Percentiles rank a stretch among this genome's conserved stretches.
These are phyloP conservation scores for Chloranthus sessilifolius DNA, from an alignment of 164 flowering plant genomes.

Conservation along the genomic window DNA sequence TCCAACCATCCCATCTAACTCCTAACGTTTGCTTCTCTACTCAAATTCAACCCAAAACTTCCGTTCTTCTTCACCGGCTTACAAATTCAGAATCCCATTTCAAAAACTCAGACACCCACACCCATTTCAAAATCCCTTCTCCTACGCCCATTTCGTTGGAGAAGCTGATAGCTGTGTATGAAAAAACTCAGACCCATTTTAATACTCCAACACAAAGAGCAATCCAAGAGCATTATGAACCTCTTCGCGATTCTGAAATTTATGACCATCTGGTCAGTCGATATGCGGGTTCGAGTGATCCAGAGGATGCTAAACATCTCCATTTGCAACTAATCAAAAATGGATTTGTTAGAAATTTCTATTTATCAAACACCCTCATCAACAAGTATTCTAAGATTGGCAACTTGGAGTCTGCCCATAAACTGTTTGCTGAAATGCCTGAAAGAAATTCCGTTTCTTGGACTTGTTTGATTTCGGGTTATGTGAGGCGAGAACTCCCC, in stretches of 20 bases:
- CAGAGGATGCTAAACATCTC: slow-evolving; percentile 36
- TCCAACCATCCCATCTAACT: background rate
- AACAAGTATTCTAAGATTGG: slow-evolving; percentile 43
- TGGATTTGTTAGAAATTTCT: slow-evolving; percentile 47
- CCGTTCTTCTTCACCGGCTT: too few species aligned
- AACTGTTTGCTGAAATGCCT: slow-evolving; percentile 72
- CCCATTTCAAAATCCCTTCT: background rate
- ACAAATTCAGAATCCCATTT: too few species aligned
- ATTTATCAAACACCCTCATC: slow-evolving; percentile 57
- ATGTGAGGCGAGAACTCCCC: slow-evolving; percentile 36
- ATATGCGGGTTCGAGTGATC: slow-evolving; percentile 20
- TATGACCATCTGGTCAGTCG: slow-evolving; percentile 30
- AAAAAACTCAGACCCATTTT: background rate
- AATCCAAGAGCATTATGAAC: background rate
- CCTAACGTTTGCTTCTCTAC: background rate
- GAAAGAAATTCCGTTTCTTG: slow-evolving; percentile 59
- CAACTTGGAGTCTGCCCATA: slow-evolving; percentile 40
- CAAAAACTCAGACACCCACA: background rate
- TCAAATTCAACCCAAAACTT: too few species aligned
- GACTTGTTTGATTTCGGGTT: slow-evolving; percentile 77
- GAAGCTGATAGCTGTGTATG: slow-evolving; percentile 2
- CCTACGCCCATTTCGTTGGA: slow-evolving; percentile 4
- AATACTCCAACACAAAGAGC: background rate
- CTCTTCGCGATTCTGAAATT: slow-evolving; percentile 10
- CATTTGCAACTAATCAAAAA: slow-evolving; percentile 42